Conservation (phyloP, 2,329 filamentous ascomycete genomes). For the Aspergillus sergii region DNA sequence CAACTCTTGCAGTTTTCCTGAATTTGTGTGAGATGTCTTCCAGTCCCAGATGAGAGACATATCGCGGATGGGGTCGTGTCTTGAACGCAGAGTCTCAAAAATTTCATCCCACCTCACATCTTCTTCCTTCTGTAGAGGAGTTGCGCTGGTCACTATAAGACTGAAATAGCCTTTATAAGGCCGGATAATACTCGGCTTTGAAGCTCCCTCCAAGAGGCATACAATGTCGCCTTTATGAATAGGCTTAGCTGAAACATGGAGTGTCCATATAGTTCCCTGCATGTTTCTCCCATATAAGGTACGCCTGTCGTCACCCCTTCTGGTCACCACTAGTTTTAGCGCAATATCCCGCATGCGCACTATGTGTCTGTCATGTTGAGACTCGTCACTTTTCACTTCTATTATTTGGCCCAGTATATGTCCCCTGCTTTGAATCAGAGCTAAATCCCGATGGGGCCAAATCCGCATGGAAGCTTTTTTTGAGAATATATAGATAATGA, state of each 20-base stretch:
- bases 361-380: background rate
- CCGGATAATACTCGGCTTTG: background rate
- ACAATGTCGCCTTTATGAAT: background rate
- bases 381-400: background rate
- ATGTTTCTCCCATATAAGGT: too few species aligned
- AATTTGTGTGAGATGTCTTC: too few species aligned
- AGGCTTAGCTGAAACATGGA: background rate
- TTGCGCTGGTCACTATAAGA: background rate
- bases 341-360: too few species aligned
- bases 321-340: too few species aligned
- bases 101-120: too few species aligned
- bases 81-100: too few species aligned
- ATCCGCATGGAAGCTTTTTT: background rate
- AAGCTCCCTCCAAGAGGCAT: background rate
- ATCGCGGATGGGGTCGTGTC: too few species aligned
- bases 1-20: too few species aligned
- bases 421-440: background rate
- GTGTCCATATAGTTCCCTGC: too few species aligned
- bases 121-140: background rate
- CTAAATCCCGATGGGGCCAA: background rate
- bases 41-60: too few species aligned
- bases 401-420: background rate
- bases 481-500: background rate
- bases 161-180: background rate
- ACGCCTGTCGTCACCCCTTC: too few species aligned